Percentiles rank a stretch among this genome's conserved stretches.
phyloP scores from a whole-genome alignment of 192 early-diverging fungal species.

The Podila clonocystis region DNA sequence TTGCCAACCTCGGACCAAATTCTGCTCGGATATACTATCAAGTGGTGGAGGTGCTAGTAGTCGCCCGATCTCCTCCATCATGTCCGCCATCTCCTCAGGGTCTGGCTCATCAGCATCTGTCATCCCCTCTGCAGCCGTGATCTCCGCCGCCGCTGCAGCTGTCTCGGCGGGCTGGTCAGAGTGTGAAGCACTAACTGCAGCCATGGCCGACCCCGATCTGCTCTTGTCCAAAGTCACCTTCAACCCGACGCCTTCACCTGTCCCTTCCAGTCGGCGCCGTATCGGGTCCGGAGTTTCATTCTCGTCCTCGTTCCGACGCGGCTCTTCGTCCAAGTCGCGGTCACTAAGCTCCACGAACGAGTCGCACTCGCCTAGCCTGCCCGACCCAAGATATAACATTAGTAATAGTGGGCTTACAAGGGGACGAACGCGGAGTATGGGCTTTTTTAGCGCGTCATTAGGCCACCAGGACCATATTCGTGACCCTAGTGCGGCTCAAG shows the following conservation, averaged over 20 bases:
- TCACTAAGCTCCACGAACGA: not conserved
- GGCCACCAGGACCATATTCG: too few relatives aligned
- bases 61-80: not conserved
- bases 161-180: constrained; percentile 33
- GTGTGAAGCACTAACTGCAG: constrained; percentile 20
- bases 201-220: constrained; percentile 6
- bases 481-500: too few relatives aligned
- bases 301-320: not conserved
- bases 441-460: too few relatives aligned
- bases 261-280: not conserved
- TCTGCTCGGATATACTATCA: not conserved
- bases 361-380: too few relatives aligned
- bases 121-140: constrained; percentile 27
- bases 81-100: not conserved
- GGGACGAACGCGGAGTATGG: too few relatives aligned
- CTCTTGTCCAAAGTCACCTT: not conserved
- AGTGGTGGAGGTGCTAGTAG: too few relatives aligned
- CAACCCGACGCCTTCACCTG: not conserved
- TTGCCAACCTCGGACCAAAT: not conserved
- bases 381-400: too few relatives aligned
- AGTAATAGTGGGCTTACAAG: too few relatives aligned
- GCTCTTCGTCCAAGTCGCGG: not conserved
- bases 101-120: not conserved
- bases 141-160: constrained; percentile 28
- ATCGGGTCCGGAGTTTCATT: not conserved